These are phyloP conservation scores for Colletotrichum sp. DNA, from an alignment of 2,329 filamentous ascomycete species.

Conservation along the genomic window DNA sequence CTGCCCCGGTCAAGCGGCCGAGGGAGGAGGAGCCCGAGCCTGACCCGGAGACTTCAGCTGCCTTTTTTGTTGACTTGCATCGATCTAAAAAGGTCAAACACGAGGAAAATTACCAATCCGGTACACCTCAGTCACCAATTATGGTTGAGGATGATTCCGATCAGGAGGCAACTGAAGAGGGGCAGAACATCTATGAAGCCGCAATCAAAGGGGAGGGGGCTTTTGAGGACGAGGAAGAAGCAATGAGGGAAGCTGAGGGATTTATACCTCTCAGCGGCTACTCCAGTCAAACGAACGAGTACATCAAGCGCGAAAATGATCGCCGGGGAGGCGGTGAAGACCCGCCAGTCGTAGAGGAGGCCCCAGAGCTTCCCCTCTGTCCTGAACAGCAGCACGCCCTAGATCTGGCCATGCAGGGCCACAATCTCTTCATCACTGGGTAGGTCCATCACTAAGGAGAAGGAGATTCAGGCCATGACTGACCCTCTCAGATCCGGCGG, in stretches of 20 bases:
- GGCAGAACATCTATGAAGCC: neutral
- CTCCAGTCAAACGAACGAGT: neutral
- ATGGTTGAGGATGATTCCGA: neutral
- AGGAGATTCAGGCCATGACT: neutral
- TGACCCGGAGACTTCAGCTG: neutral
- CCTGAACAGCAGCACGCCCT: neutral
- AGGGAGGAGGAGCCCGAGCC: neutral
- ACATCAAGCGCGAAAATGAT: neutral
- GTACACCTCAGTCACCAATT: neutral
- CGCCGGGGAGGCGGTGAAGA: neutral
- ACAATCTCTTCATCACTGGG: neutral
- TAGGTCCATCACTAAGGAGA: neutral
- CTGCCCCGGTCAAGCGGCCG: neutral
- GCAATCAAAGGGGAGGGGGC: neutral
- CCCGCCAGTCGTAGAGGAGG: neutral
- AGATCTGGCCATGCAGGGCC: neutral
- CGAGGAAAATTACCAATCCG: neutral
- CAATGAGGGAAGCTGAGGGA: neutral
- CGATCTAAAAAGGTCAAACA: neutral
- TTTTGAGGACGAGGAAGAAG: neutral
- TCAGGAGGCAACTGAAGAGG: neutral
- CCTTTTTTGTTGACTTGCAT: fast-evolving
- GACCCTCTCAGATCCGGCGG: neutral
- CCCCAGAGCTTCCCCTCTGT: neutral
- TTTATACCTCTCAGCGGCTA: neutral